These are phyloP conservation scores for Fusarium armeniacum DNA, from an alignment of 2,329 filamentous ascomycete species.

Conservation along the genomic window DNA sequence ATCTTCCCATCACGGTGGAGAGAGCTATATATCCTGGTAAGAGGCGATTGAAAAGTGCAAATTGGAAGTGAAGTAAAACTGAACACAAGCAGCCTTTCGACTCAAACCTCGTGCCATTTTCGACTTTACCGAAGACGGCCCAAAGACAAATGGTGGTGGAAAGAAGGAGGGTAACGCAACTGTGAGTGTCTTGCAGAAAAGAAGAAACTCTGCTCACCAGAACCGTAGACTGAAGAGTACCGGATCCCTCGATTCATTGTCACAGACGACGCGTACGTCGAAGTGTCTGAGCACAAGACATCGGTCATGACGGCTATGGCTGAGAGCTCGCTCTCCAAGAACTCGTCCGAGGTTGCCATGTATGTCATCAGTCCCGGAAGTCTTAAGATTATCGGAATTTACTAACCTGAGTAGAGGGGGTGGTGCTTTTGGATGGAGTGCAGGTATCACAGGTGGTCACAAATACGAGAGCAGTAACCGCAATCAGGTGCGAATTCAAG, in stretches of 20 bases:
- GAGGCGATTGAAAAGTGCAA: not conserved
- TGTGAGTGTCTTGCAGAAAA: not conserved
- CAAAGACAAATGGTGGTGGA: not conserved
- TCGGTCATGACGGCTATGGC: not conserved
- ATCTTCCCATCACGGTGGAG: not conserved
- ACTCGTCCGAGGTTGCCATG: not conserved
- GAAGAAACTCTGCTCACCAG: not conserved
- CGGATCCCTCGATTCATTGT: not conserved
- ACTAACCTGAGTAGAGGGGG: not conserved
- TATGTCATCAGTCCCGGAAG: accelerated
- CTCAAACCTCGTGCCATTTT: not conserved
- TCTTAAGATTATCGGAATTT: not conserved
- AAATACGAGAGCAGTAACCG: not conserved
- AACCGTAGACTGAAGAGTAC: not conserved
- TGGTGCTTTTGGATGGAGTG: not conserved
- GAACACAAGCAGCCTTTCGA: not conserved
- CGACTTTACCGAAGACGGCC: not conserved
- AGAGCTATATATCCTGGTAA: not conserved
- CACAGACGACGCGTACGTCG: not conserved
- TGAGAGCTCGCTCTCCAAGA: not conserved
- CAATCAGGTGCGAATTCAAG: not conserved
- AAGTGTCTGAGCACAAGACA: not conserved
- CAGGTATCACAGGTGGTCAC: not conserved
- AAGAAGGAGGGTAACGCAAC: not conserved
- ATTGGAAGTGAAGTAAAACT: not conserved